phyloP scores from a whole-genome alignment of 2,329 filamentous ascomycete genomes.

The Stagonosporopsis chrysanthemi region DNA sequence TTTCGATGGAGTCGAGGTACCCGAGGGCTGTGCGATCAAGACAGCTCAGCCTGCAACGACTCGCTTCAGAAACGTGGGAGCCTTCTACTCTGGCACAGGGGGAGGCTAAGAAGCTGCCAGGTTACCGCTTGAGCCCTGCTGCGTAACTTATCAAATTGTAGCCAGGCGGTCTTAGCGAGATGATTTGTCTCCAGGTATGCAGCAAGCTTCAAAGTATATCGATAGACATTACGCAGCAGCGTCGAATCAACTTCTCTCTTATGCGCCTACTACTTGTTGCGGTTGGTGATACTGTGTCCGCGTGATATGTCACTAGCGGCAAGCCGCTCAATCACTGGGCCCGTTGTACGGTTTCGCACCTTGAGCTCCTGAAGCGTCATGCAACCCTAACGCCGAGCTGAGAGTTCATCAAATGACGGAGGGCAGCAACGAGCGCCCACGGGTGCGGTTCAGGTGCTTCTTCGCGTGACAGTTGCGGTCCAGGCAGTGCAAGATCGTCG shows the following conservation, averaged over 20 bases:
- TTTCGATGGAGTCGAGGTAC: constrained; percentile 21
- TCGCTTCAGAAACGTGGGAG: constrained; percentile 11
- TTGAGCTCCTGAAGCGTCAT: not conserved
- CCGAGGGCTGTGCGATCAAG: constrained; percentile 14
- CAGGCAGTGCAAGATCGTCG: constrained; percentile 5
- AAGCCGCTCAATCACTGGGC: constrained; percentile 2
- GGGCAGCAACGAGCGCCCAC: not conserved
- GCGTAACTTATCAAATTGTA: too few species aligned
- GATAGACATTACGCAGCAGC: not conserved
- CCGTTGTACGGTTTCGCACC: not conserved
- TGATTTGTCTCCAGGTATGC: not conserved
- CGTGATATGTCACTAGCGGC: constrained; percentile 7
- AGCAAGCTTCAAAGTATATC: not conserved
- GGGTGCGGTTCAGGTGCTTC: not conserved
- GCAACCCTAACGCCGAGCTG: constrained; percentile 2
- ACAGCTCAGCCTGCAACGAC: constrained; percentile 16
- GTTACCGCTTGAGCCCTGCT: too few species aligned
- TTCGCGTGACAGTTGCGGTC: not conserved
- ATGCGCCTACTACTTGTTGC: not conserved
- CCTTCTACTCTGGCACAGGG: constrained; percentile 9
- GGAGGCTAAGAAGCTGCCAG: not conserved
- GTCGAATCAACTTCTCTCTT: not conserved
- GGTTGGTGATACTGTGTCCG: not conserved
- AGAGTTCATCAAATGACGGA: not conserved
- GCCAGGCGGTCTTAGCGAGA: not conserved